phyloP scores from a whole-genome alignment of 495 filamentous ascomycete species.

The Recurvomyces mirabilis region DNA sequence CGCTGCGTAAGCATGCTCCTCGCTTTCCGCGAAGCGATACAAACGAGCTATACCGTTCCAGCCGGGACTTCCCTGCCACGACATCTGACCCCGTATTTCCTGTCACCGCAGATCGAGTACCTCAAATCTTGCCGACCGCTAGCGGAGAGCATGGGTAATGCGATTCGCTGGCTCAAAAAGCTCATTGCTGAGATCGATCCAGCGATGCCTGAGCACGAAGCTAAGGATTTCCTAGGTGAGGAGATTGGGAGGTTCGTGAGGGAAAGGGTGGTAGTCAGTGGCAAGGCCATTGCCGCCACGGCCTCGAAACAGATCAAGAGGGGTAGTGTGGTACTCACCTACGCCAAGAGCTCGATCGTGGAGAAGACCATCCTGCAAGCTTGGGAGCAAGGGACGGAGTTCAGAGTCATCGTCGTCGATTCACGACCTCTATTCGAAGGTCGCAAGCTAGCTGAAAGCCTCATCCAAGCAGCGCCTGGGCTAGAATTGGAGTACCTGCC shows the following conservation, averaged over 20 bases:
- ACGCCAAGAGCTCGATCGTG: slow-evolving; percentile 77
- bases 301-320: slow-evolving; percentile 62
- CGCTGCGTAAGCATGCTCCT: slow-evolving; percentile 77
- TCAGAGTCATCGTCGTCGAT: slow-evolving; percentile 79
- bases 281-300: slow-evolving; percentile 67
- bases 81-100: slow-evolving; percentile 79
- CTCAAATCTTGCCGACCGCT: slow-evolving; percentile 85
- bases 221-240: slow-evolving; percentile 63
- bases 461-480: slow-evolving; percentile 56
- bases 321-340: slow-evolving; percentile 77
- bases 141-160: slow-evolving; percentile 89
- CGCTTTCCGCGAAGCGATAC: slow-evolving; percentile 86
- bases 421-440: slow-evolving; percentile 72
- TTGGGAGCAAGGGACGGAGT: slow-evolving; percentile 53
- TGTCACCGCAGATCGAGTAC: slow-evolving; percentile 91
- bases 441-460: slow-evolving; percentile 54
- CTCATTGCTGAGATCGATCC: slow-evolving; percentile 78
- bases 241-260: slow-evolving; percentile 84
- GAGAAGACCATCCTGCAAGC: slow-evolving; percentile 68
- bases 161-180: slow-evolving; percentile 85
- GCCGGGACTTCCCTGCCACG: slow-evolving; percentile 69
- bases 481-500: slow-evolving; percentile 71
- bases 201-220: slow-evolving; percentile 60
- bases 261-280: slow-evolving; percentile 77
- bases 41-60: slow-evolving; percentile 84